These are phyloP conservation scores for Cupressus sempervirens DNA, from an alignment of 75 land plant species.

Conservation along the genomic window DNA sequence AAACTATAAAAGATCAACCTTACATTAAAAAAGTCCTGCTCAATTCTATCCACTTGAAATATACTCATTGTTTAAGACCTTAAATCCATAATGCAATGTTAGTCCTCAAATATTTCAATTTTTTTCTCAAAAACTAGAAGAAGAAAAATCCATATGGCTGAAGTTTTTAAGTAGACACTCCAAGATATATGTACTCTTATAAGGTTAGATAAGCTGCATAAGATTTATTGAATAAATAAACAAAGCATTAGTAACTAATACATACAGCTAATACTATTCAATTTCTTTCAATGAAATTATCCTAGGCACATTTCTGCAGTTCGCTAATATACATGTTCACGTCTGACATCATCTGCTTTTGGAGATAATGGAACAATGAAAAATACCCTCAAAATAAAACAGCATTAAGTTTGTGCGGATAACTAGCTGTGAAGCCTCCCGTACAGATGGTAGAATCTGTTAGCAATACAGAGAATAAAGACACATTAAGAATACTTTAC, in stretches of 20 bases:
- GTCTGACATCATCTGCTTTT: not conserved
- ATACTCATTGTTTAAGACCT: not conserved
- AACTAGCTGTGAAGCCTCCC: constrained; percentile 60
- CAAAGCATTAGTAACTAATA: not conserved
- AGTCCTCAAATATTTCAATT: not conserved
- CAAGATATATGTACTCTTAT: not conserved
- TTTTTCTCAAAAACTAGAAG: not conserved
- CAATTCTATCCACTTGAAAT: not conserved
- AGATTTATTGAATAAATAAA: not conserved
- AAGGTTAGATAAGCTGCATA: not conserved
- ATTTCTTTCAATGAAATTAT: not conserved
- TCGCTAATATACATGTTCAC: not conserved
- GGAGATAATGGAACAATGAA: not conserved
- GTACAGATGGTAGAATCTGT: constrained; percentile 78
- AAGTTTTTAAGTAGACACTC: not conserved
- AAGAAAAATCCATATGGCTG: not conserved
- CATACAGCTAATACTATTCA: not conserved
- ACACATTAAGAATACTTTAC: constrained; percentile 8
- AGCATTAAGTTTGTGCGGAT: constrained; percentile 93
- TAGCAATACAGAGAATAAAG: not conserved
- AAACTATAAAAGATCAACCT: not conserved
- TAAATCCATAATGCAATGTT: not conserved
- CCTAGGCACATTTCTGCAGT: not conserved
- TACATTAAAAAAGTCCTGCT: not conserved
- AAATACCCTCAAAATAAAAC: constrained; percentile 96